Evolutionary conservation across 2,329 filamentous ascomycete genomes (phyloP).

Genomic region (Monilinia fructigena): DNA sequence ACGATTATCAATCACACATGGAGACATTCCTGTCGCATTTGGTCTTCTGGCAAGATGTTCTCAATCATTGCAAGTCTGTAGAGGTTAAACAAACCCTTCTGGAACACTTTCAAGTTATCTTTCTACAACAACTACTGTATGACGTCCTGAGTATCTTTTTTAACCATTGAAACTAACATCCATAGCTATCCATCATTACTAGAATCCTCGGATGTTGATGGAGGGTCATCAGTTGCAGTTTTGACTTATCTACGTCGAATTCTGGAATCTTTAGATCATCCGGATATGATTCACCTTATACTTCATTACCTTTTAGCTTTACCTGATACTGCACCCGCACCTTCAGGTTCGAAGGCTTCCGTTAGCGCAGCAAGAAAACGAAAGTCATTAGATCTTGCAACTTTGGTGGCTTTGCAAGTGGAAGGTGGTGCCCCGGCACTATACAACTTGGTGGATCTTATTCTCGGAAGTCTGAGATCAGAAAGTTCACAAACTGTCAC

Average conservation of each 20-base stretch:
- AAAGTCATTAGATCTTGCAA: slow-evolving; percentile 85
- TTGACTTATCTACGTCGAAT: slow-evolving; percentile 90
- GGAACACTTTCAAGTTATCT: slow-evolving; percentile 96
- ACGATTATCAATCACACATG: slow-evolving; percentile 79
- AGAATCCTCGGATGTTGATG: slow-evolving; percentile 95
- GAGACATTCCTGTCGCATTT: slow-evolving; percentile 93
- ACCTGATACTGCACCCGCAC: slow-evolving; percentile 51
- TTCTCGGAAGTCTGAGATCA: slow-evolving; percentile 81
- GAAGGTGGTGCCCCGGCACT: slow-evolving; percentile 77
- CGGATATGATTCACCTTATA: slow-evolving; percentile 91
- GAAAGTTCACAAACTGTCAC: slow-evolving; percentile 84
- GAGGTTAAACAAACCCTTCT: slow-evolving; percentile 91
- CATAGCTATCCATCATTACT: slow-evolving; percentile 86
- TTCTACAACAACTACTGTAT: slow-evolving; percentile 88
- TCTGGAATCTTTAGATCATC: slow-evolving; percentile 85
- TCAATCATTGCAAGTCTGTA: slow-evolving; percentile 89
- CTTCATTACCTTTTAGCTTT: slow-evolving; percentile 88
- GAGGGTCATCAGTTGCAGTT: slow-evolving; percentile 93
- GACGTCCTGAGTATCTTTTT: slow-evolving; percentile 38
- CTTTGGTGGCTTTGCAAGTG: slow-evolving; percentile 71
- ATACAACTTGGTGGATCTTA: slow-evolving; percentile 90
- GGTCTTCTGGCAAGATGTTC: slow-evolving; percentile 95
- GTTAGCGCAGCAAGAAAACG: slow-evolving; percentile 73
- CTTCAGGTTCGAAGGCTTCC: slow-evolving; percentile 46
- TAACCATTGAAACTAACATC: slow-evolving; percentile 27